Evolutionary conservation across 257 asterid genomes (phyloP).

Genomic region (Avicennia marina): DNA sequence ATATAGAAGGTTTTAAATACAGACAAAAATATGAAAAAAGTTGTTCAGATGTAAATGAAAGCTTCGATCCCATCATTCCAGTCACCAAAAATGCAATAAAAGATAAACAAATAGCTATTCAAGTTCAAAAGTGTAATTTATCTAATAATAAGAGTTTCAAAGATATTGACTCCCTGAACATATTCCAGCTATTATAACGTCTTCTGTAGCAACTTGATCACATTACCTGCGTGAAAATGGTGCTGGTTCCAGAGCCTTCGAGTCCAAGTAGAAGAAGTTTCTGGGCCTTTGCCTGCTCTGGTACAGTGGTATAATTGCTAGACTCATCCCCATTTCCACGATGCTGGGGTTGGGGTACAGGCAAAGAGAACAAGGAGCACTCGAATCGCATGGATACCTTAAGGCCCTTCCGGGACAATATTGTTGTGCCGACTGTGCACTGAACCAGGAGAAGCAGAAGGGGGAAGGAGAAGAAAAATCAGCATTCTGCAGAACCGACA

Average conservation of each 20-base stretch:
- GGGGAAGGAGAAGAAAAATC: constrained; percentile 66
- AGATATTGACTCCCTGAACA: neutral
- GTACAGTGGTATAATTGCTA: constrained; percentile 63
- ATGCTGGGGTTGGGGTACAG: constrained; percentile 82
- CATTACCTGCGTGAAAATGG: constrained; percentile 89
- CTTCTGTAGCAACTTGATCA: neutral
- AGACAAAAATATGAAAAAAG: no score
- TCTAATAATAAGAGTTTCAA: neutral
- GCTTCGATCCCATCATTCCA: no score
- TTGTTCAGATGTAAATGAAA: no score
- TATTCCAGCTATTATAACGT: neutral
- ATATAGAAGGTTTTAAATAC: no score
- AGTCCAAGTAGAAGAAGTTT: constrained; percentile 86
- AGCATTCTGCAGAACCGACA: constrained; percentile 67
- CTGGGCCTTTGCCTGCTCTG: constrained; percentile 76
- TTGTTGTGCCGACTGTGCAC: constrained; percentile 30
- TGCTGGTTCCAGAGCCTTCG: constrained; percentile 91
- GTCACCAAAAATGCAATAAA: no score
- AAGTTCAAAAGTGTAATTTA: no score
- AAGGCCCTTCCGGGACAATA: constrained; percentile 19
- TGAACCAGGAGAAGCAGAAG: constrained; percentile 65
- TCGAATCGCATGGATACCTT: constrained; percentile 86
- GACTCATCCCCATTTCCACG: constrained; percentile 69
- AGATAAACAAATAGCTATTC: no score
- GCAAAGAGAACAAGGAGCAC: constrained; percentile 84